These are phyloP conservation scores for Combretum micranthum DNA, from an alignment of 345 rosid species.

Conservation along the genomic window DNA sequence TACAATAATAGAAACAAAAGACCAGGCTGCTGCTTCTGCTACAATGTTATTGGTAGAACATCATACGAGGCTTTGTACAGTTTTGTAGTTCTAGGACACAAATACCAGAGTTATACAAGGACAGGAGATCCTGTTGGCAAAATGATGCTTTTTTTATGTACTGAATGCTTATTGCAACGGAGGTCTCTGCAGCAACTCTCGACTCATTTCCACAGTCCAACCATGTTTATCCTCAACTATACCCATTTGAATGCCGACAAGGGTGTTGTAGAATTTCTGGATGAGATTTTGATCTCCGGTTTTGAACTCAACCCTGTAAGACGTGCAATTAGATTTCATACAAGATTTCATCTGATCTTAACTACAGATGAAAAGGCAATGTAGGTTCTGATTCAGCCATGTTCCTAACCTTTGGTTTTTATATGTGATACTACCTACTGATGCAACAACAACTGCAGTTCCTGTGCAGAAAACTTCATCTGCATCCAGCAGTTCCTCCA, in stretches of 20 bases:
- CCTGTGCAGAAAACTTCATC: constrained; percentile 86
- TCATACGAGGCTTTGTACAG: no score
- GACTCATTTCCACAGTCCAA: constrained; percentile 49
- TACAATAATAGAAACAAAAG: no score
- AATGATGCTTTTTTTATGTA: no score
- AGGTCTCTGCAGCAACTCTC: neutral
- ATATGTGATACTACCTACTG: constrained; percentile 58
- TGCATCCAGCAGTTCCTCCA: constrained; percentile 53
- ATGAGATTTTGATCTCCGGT: constrained; percentile 33
- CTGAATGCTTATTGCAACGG: no score
- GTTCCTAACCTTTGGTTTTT: constrained; percentile 43
- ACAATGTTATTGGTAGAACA: no score
- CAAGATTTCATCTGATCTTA: neutral
- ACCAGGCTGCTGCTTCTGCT: no score
- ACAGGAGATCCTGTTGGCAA: no score
- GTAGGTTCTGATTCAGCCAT: neutral
- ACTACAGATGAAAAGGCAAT: neutral
- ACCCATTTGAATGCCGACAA: constrained; percentile 72
- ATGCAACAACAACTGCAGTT: constrained; percentile 62
- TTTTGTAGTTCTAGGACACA: no score
- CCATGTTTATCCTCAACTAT: constrained; percentile 58
- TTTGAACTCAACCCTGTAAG: constrained; percentile 54
- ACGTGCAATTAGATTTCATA: neutral
- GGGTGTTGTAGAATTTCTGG: constrained; percentile 41
- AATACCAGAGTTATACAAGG: no score